Base-by-base conservation (phyloP, 2,329 filamentous ascomycete species). In the Phialophora tarda region DNA sequence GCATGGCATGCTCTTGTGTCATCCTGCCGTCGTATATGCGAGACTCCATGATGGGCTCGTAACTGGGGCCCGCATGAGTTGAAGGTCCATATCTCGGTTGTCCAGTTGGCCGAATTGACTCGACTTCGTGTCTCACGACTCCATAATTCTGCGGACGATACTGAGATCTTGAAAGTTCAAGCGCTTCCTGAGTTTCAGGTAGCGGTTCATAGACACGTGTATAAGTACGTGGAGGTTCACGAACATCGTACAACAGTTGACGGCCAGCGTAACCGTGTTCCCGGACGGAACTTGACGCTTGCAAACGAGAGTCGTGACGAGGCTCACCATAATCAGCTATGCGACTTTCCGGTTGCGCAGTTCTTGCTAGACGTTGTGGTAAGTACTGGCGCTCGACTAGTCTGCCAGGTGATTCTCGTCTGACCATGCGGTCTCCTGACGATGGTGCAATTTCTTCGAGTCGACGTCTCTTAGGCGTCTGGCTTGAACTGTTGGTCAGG, bases 401-500 rank as follows among this genome's bases (percentile, higher is more conserved):
- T 24, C 59, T 54, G 24, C 44, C 38, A 23, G 64, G 67, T 24
- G 67, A 63, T 53, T 57, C 64, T 53, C 58, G 41, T 59, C 62
- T 65, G 57, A 34, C 48, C 28, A 38, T 34, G 26, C 56, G 62
- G 24, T 59, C 44, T n/a, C 64, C 61, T 23, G 59, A 30, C 32
- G 47, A 32, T 41, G 54, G 47, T 38, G 55, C 51, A 28, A 59
- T 4, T 12, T 70, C 63, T 51, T 65, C 68, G 5, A 70, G 23
- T 17, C 66, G 68, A 32, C 66, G 63, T 59, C 66, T 53, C 64
- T 67, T 70, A 24, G 54, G 55, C 5, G 58, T 58, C 38, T 62
- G 66, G 32, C 63, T 62, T 11, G 23, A 47, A 53, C 57, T 64
- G 24, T 63, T 32, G 28, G 57, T 48, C 23, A 59, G 44, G 38